These are phyloP conservation scores for Nothophaeocryptopus gaeumannii DNA, from an alignment of 2,329 filamentous ascomycete species.

Conservation along the genomic window DNA sequence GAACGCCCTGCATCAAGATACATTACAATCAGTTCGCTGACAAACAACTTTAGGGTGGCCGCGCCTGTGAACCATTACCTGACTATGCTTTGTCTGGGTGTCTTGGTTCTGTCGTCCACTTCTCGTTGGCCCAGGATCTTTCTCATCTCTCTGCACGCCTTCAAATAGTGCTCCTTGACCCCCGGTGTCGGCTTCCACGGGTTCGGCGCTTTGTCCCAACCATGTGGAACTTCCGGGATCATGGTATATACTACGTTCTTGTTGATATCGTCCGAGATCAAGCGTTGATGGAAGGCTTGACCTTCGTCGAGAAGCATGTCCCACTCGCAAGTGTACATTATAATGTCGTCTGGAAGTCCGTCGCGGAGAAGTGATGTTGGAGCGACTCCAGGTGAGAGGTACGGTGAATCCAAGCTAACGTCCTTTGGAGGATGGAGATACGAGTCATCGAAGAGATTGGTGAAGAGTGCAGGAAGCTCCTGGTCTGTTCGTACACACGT, in stretches of 20 bases:
- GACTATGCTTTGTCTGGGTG: conserved; percentile 19
- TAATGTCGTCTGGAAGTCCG: conserved; percentile 58
- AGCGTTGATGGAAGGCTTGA: conserved; percentile 58
- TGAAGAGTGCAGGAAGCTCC: conserved; percentile 51
- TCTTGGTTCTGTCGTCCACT: conserved; percentile 1
- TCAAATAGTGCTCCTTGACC: conserved; percentile 53
- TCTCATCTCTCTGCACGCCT: conserved; percentile 53
- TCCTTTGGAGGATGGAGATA: conserved; percentile 42
- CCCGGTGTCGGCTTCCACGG: conserved; percentile 53
- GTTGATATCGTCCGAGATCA: conserved; percentile 40
- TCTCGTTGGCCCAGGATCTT: conserved; percentile 39
- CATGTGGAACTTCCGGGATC: conserved; percentile 59
- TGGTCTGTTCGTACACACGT: conserved; percentile 54
- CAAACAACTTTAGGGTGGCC: no score
- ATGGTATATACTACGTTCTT: conserved; percentile 60
- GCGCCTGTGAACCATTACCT: conserved; percentile 1
- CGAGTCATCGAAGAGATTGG: conserved; percentile 52
- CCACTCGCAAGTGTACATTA: conserved; percentile 63
- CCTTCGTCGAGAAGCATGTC: conserved; percentile 65
- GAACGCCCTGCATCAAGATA: no score
- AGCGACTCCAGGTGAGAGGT: conserved; percentile 58
- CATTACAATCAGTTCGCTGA: no score
- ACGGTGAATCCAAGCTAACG: conserved; percentile 55
- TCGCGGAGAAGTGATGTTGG: conserved; percentile 52
- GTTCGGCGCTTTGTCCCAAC: conserved; percentile 66